Base-by-base conservation (phyloP, 2,329 filamentous ascomycete genomes). In the Sclerotinia nivalis region DNA sequence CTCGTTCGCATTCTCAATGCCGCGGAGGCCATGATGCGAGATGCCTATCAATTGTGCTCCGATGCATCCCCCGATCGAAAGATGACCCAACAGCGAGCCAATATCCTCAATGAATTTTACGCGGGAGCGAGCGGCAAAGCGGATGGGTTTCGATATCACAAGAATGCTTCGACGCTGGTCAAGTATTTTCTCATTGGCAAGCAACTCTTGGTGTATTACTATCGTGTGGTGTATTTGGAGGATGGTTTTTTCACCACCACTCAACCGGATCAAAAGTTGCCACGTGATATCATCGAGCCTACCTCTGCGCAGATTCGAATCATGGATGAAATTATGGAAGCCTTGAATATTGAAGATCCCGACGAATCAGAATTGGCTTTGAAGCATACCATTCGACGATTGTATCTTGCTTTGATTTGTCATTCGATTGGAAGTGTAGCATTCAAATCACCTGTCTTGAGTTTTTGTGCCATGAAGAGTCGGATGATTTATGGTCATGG, bases 101-200 rank as follows among this genome's bases (percentile, higher is more conserved):
- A 71, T 66, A 71, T 72, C 28, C 31, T 71, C 7, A 73, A 71
- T 49, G 52, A 71, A 37, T 73, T 72, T 52, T 69, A 71, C 61
- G 34, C 61, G 15, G 45, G 55, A n/a, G 60, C 55, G 1, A 69
- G 12, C n/a, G 60, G 58, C 15, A 70, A 69, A 47, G 60, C 47
- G 37, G 49, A 68, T 8, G 37, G 60, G 15, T 73, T 74, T 49
- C 15, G 49, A 45, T 67, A 70, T 58, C 71, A 71, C 8, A 73
- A 71, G 54, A 72, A 71, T 47, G 22, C 54, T 2, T 71, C 37
- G 2, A 74, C 58, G 0, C 58, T 74, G 0, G 54, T 70, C n/a
- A 73, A 31, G 4, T 72, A 74, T 62, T 73, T 73, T 34, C 68
- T 45, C n/a, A 70, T 37, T 18, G 69, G 66, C 28, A 73, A 72